A percentile compares a stretch with the other conserved stretches of the same genome.
These are phyloP conservation scores for Diaporthe sp. DNA, from an alignment of 2,329 filamentous ascomycete genomes.

Conservation along the genomic window DNA sequence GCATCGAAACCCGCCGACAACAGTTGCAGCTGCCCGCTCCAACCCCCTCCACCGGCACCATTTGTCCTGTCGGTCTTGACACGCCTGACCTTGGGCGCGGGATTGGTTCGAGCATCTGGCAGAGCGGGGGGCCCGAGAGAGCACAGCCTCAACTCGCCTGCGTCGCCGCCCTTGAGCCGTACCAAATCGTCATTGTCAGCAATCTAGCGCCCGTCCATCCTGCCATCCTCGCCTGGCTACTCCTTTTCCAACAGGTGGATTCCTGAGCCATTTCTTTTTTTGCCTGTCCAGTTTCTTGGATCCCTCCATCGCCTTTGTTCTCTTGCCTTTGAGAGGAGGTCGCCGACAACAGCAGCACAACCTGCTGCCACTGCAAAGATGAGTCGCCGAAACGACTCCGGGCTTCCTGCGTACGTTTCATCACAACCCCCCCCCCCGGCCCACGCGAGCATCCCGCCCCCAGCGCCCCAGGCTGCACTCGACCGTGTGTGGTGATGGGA, in stretches of 20 bases:
- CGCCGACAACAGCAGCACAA: conserved; percentile 34
- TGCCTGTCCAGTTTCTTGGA: conserved; percentile 1
- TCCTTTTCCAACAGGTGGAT: conserved; percentile 19
- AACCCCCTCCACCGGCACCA: background rate
- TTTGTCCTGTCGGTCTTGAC: conserved; percentile 3
- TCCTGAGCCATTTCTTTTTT: conserved; percentile 16
- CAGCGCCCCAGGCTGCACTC: background rate
- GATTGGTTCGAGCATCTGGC: conserved; percentile 33
- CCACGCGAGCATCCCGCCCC: conserved; percentile 20
- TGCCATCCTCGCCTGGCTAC: conserved; percentile 16
- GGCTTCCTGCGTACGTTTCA: conserved; percentile 70
- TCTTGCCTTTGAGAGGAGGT: conserved; percentile 33
- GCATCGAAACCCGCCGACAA: conserved; percentile 8
- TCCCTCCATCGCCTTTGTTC: conserved; percentile 10
- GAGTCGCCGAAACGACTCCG: conserved; percentile 65
- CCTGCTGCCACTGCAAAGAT: conserved; percentile 52
- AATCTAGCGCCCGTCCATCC: conserved; percentile 24
- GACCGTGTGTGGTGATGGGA: conserved; percentile 28
- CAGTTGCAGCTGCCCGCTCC: background rate
- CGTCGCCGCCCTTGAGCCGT: conserved; percentile 26
- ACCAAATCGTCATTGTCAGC: conserved; percentile 32
- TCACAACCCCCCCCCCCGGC: background rate
- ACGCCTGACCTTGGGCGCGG: conserved; percentile 26
- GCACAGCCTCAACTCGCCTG: conserved; percentile 36
- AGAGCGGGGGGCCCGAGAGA: conserved; percentile 32